These are phyloP conservation scores for Geosmithia morbida DNA, from an alignment of 2,329 filamentous ascomycete species.

Conservation along the genomic window DNA sequence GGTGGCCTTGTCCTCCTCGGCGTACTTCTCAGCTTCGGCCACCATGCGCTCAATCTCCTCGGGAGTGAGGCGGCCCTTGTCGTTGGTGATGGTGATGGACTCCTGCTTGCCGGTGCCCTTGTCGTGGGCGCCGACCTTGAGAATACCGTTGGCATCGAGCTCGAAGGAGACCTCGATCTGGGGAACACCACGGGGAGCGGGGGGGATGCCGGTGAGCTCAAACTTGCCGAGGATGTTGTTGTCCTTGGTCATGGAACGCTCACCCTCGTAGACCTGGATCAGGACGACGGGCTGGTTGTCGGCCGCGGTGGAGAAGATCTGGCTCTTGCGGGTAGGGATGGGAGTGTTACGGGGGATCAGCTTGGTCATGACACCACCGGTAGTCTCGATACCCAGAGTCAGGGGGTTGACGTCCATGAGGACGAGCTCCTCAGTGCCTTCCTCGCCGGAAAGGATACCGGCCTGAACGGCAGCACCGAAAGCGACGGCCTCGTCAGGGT, in stretches of 20 bases:
- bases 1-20: constrained; percentile 97
- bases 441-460: constrained; percentile 84
- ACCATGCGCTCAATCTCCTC: constrained; percentile 99
- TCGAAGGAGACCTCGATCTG: constrained; percentile 98
- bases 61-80: constrained; percentile 91
- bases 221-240: constrained; percentile 98
- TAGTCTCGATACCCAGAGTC: constrained; percentile 94
- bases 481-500: constrained; percentile 97
- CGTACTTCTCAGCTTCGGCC: constrained; percentile 93
- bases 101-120: constrained; percentile 97
- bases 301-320: constrained; percentile 94
- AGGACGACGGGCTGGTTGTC: constrained; percentile 93
- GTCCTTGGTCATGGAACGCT: constrained; percentile 87
- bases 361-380: constrained; percentile 95
- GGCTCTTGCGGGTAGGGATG: constrained; percentile 91
- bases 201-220: constrained; percentile 89
- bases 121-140: constrained; percentile 90
- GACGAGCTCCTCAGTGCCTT: constrained; percentile 65
- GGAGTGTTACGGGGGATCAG: constrained; percentile 88
- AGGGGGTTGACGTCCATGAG: constrained; percentile 97
- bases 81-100: constrained; percentile 98
- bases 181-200: constrained; percentile 87
- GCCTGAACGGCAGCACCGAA: constrained; percentile 96
- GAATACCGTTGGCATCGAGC: constrained; percentile 95
- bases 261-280: constrained; percentile 92